Base-by-base conservation (phyloP, 2,329 filamentous ascomycete genomes). In the Aspergillus ruber region DNA sequence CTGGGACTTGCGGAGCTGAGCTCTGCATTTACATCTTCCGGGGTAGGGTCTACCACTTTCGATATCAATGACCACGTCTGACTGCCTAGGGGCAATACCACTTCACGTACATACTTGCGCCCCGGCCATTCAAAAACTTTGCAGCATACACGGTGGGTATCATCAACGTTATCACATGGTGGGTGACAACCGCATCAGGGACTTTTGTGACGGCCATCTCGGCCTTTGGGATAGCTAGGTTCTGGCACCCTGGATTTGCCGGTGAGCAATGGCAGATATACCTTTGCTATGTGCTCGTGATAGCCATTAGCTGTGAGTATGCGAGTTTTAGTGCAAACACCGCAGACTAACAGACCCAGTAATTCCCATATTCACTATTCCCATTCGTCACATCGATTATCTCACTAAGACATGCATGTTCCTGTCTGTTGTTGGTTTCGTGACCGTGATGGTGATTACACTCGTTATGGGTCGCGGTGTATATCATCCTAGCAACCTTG, bases 31-130 rank as follows among this genome's bases (percentile, higher is more conserved):
- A 51, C 53, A 9, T 55, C 53, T 23, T 18, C 38, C 6, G 38
- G 38, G 10, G 17, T 40, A 40, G 3, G 38, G 5, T 40, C 15
- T 40, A 40, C 17, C 15, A 12, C 17, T n/a, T 20, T 20, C 6
- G 38, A 40, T 18, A 13, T 18, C 10, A 21, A 3, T 40, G 18
- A 40, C 15, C n/a, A 3, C 5, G 6, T 6, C 6, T 35, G 33
- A 35, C n/a, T 7, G 13, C 12, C 4, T 4, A 40, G 38, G 61
- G 61, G 12, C 59, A 63, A 51, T 63, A 64, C 39, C 61, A 64
- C 46, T 63, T 61, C 43, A 56, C 54, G 8, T 64, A 57, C 32
- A 59, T 63, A 17, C 38, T 64, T 21, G 53, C 60, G 0, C 60
- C 60, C 1, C 45, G 48, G 7, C 38, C 42, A 8, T 45, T 47